phyloP scores from a whole-genome alignment of 2,329 filamentous ascomycete species.

The Penicillium brevicompactum region DNA sequence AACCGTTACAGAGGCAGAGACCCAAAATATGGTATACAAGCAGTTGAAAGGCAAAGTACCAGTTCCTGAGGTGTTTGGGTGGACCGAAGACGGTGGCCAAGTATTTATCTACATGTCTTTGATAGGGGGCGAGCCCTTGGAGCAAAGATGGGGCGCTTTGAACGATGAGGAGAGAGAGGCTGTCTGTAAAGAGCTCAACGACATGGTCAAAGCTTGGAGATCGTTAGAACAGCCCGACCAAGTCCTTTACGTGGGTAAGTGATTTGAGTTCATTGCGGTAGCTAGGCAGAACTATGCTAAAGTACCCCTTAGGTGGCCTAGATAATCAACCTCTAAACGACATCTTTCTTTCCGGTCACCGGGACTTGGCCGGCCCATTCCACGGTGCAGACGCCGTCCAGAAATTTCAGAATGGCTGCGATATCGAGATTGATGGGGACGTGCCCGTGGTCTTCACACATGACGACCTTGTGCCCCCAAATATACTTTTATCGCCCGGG shows the following conservation, averaged over 20 bases:
- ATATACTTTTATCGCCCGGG: constrained; percentile 27
- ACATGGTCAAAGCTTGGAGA: constrained; percentile 25
- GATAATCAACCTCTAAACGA: constrained; percentile 35
- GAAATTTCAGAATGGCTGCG: constrained; percentile 34
- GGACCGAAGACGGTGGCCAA: too few species aligned
- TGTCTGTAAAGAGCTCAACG: too few species aligned
- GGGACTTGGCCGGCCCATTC: constrained; percentile 32
- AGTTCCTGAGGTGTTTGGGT: too few species aligned
- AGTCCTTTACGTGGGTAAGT: constrained; percentile 27
- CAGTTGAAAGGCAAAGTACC: too few species aligned
- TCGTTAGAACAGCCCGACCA: constrained; percentile 13
- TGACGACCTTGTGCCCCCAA: constrained; percentile 22
- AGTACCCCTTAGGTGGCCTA: constrained; percentile 28
- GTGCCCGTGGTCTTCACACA: constrained; percentile 28
- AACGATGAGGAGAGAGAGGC: too few species aligned
- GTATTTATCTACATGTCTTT: too few species aligned
- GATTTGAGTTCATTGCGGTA: constrained; percentile 5
- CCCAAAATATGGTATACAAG: too few species aligned
- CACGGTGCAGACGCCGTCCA: constrained; percentile 31
- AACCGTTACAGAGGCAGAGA: too few species aligned
- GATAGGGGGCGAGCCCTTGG: too few species aligned
- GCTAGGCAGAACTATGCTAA: constrained; percentile 3
- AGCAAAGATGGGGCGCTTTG: too few species aligned
- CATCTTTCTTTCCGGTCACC: constrained; percentile 27
- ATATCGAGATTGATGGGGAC: constrained; percentile 31